Evolutionary conservation across 176 grass and related monocot species (phyloP).

Genomic region (Chrysopogon serrulatus): DNA sequence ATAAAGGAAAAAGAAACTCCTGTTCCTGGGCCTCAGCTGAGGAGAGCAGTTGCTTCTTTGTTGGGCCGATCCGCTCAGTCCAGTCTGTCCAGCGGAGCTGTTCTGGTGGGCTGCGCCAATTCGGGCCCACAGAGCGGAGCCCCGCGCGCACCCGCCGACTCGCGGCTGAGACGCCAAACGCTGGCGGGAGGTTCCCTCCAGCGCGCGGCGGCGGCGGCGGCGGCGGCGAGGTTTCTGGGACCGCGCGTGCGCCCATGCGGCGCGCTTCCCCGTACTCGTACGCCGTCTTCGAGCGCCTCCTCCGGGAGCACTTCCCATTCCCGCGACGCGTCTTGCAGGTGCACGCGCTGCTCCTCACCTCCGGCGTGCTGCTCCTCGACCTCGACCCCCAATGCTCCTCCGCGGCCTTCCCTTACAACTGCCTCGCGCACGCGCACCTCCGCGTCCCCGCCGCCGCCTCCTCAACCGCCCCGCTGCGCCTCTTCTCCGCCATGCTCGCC

Average conservation of each 20-base stretch:
- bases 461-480: slow-evolving; percentile 23
- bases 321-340: slow-evolving; percentile 44
- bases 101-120: not conserved
- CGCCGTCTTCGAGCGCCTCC: slow-evolving; percentile 28
- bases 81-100: not conserved
- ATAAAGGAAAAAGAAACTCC: too few relatives aligned
- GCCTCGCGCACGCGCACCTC: slow-evolving; percentile 56
- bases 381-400: not conserved
- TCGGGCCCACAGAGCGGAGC: not conserved
- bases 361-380: slow-evolving; percentile 42
- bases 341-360: slow-evolving; percentile 74
- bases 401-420: slow-evolving; percentile 67
- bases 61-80: not conserved
- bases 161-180: not conserved
- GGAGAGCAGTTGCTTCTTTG: too few relatives aligned
- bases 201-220: not conserved
- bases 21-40: too few relatives aligned
- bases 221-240: not conserved
- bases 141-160: not conserved
- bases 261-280: not conserved
- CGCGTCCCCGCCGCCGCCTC: not conserved
- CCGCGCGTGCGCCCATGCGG: not conserved
- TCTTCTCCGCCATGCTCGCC: slow-evolving; percentile 62
- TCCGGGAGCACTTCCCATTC: slow-evolving; percentile 34
- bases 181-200: not conserved